Conservation (phyloP, 164 flowering plant species). For the Cinnamomum micranthum region DNA sequence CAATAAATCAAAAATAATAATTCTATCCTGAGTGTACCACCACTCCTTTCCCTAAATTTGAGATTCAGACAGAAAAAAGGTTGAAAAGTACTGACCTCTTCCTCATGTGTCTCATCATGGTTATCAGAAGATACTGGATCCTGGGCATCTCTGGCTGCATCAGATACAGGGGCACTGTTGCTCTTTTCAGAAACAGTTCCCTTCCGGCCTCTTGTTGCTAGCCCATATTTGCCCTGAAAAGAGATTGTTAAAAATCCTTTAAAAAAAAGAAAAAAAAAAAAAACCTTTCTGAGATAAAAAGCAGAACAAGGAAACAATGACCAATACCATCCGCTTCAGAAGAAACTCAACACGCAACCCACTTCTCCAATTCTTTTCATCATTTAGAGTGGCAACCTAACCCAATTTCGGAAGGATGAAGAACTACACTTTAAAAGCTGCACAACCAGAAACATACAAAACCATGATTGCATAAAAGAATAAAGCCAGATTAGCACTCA, state of each 20-base stretch:
- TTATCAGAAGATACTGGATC: constrained; percentile 35
- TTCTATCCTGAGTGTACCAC: too few relatives aligned
- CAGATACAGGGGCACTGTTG: constrained; percentile 22
- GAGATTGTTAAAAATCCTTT: neutral
- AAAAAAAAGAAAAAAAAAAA: neutral
- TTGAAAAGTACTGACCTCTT: constrained; percentile 39
- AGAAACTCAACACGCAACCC: constrained; percentile 85
- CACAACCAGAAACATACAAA: neutral
- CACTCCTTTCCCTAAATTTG: too few relatives aligned
- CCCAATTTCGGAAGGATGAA: constrained; percentile 7
- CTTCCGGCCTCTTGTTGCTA: constrained; percentile 37
- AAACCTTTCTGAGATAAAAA: neutral
- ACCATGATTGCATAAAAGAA: neutral
- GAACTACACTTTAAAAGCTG: neutral
- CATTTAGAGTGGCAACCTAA: constrained; percentile 67
- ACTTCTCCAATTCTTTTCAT: constrained; percentile 83
- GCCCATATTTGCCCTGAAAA: constrained; percentile 46
- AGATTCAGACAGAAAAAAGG: too few relatives aligned
- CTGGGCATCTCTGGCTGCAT: constrained; percentile 35
- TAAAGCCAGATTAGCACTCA: constrained; percentile 32
- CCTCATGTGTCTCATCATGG: constrained; percentile 48
- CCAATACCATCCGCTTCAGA: constrained; percentile 44
- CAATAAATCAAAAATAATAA: too few relatives aligned
- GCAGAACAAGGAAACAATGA: neutral
- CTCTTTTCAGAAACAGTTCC: constrained; percentile 42